Evolutionary conservation across 202 grass and related monocot genomes (phyloP).

Genomic region (Setaria viridis): DNA sequence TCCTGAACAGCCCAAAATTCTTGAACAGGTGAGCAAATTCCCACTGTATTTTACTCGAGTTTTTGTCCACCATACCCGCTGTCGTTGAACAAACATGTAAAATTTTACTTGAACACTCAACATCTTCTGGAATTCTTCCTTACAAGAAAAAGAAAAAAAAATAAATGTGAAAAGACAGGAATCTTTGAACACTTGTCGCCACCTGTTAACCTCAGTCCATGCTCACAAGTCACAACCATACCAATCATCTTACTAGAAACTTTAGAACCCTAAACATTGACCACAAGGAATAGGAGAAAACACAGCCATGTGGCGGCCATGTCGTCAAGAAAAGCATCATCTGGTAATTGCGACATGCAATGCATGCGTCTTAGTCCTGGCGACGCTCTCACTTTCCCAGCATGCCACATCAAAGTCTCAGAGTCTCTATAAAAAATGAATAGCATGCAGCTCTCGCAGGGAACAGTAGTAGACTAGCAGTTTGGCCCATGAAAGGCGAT

Average conservation of each 20-base stretch:
- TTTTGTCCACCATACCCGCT: neutral
- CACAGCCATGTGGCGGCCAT: neutral
- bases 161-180: neutral
- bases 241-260: neutral
- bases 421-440: neutral
- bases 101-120: neutral
- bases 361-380: conserved; percentile 9
- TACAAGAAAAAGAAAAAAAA: neutral
- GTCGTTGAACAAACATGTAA: neutral
- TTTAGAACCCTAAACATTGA: conserved; percentile 31
- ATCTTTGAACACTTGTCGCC: neutral
- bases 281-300: neutral
- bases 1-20: neutral
- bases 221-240: neutral
- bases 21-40: neutral
- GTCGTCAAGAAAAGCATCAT: conserved; percentile 29
- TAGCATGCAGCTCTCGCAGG: neutral
- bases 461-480: neutral
- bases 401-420: conserved; percentile 4
- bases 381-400: conserved; percentile 4
- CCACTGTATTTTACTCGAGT: neutral
- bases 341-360: conserved; percentile 11
- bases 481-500: conserved; percentile 6
- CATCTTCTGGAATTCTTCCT: conserved; percentile 32
- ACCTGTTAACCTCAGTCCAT: neutral